These are phyloP conservation scores for Aspergillus transmontanensis DNA, from an alignment of 2,329 filamentous ascomycete species.

Conservation along the genomic window DNA sequence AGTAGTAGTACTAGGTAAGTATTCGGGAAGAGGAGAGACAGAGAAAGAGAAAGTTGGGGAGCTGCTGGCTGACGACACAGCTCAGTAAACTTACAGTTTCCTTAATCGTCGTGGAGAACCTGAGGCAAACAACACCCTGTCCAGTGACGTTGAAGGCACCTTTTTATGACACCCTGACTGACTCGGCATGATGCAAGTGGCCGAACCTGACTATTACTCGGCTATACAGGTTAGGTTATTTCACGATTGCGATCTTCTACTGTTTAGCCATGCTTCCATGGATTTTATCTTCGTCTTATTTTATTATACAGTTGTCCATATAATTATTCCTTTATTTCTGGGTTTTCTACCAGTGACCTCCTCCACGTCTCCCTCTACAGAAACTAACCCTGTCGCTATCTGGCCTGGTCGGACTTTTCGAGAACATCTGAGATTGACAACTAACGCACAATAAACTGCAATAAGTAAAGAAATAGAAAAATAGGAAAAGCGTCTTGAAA, in stretches of 20 bases:
- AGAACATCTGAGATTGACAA: conserved; percentile 25
- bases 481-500: conserved; percentile 25
- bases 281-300: not conserved
- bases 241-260: too few relatives aligned
- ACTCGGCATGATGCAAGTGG: conserved; percentile 4
- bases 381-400: not conserved
- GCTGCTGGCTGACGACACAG: not conserved
- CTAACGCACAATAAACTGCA: conserved; percentile 22
- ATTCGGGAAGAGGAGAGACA: not conserved
- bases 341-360: not conserved
- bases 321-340: too few relatives aligned
- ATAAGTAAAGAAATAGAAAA: conserved; percentile 11
- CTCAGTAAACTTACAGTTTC: not conserved
- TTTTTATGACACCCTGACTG: not conserved
- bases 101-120: not conserved
- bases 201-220: not conserved
- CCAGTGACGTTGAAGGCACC: not conserved
- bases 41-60: too few relatives aligned
- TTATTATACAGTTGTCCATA: not conserved
- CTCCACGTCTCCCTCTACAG: not conserved
- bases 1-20: not conserved
- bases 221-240: not conserved
- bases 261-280: too few relatives aligned
- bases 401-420: conserved; percentile 10
- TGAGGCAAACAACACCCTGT: not conserved